Evolutionary conservation across 805 yeast genomes (phyloP), one percentile per base, ranked within the genome.

Genomic region (Candida nanaspora): DNA sequence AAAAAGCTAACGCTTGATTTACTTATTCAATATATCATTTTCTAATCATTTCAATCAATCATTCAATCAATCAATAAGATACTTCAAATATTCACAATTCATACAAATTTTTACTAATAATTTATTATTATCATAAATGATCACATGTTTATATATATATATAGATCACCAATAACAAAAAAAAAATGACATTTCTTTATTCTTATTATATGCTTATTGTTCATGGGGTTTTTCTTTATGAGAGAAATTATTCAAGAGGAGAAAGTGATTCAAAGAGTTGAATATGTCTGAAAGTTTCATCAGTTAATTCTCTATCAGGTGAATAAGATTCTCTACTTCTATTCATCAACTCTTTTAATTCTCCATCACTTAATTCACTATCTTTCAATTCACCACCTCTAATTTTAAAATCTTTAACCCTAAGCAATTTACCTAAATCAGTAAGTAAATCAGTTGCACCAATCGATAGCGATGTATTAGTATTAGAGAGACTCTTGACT

Each of bases 291-390:
- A 31, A 41, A 20, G 36, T 28, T 4, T 35, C 13, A 18, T 40
- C 41, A 23, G 39, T 42, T 4, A 23, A 16, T 4, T 32, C 18
- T 15, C 38, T 13, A 11, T 35, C 40, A 7, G 25, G 34, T 11
- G 33, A 31, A 51, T 73, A 78, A 6, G 78, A 70, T 18, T 57
- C 58, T 0, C 52, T 51, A 1, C 73, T 61, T 38, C 85, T 62
- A 50, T 76, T 79, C 27, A 69, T 46, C 39, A 80, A 46, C 45
- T 74, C 82, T 0, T 57, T 50, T 28, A 80, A 39, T 46, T 80
- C 86, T 13, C 51, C 63, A 0, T 53, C 49, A 1, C 63, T 51
- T 28, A 77, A 55, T 21, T 22, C 23, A 45, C 56, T 60, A 38
- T 57, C 54, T 1, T 36, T 38, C 10, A 58, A 39, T 2, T 46